Base-by-base conservation (phyloP, 2,329 filamentous ascomycete genomes). In the Aspergillus sp. region DNA sequence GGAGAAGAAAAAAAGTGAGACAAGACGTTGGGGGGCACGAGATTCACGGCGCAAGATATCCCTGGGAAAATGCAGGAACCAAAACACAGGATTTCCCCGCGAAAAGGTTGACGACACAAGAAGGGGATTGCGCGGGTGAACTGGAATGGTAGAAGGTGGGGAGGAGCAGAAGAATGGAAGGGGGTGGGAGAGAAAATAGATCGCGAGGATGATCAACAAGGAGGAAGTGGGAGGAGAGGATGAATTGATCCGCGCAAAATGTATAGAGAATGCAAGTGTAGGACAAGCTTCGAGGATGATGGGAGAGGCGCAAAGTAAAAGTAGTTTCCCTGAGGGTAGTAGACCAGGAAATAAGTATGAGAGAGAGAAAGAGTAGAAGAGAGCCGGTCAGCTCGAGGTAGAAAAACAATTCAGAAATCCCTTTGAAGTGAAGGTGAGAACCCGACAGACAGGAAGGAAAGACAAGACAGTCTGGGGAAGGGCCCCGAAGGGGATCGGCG, bases 401-500 rank as follows among this genome's bases (percentile, higher is more conserved):
- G 21, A 43, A 25, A 41, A 55, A 58, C 25, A 58, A 59, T 56
- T 43, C 38, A 39, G 36, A 60, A 36, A 50, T 52, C 57, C 49
- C 56, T 60, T 60, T 28, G n/a, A n/a, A n/a, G n/a, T 19, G 21
- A 36, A 36, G 12, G 32, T 36, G 32, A 30, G 54, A 64, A 63
- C 62, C 64, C 60, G 58, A 61, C 54, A 61, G 63, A 59, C 45
- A 67, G 61, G 60, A 55, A 64, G 51, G 55, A 66, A 64, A 66
- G 66, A 59, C 65, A 64, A 66, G 66, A 59, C 65, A 69, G 70
- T 76, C 74, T 74, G 74, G 75, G 74, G 74, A 74, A 69, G 65
- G 65, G 63, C 65, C 32, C 62, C 62, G 59, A 72, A 75, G 74
- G 74, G 74, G 75, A 77, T 77, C 75, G 75, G 72, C 75, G 74